phyloP scores from a whole-genome alignment of 2,329 filamentous ascomycete genomes.

The Penicillium sp. region DNA sequence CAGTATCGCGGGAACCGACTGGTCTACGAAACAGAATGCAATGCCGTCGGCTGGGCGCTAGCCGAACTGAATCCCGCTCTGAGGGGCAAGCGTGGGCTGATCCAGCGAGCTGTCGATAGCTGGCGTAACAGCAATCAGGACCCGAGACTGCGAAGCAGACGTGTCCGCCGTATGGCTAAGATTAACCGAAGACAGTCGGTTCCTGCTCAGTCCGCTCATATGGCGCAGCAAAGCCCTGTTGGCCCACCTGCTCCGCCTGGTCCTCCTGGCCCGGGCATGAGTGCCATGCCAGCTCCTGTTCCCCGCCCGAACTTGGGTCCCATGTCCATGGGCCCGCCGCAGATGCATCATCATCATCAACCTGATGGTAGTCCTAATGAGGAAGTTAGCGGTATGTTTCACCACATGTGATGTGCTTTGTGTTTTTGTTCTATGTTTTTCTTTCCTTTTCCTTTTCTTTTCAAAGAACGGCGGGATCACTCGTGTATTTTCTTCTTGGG shows the following conservation, averaged over 20 bases:
- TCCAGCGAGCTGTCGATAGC: constrained; percentile 95
- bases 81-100: constrained; percentile 88
- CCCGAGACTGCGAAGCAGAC: constrained; percentile 79
- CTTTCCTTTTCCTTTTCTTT: constrained; percentile 4
- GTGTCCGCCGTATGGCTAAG: constrained; percentile 94
- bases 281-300: constrained; percentile 52
- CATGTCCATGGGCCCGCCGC: constrained; percentile 66
- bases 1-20: constrained; percentile 94
- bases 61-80: constrained; percentile 89
- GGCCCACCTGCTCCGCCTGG: constrained; percentile 42
- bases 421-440: constrained; percentile 9
- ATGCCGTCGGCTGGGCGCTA: constrained; percentile 98
- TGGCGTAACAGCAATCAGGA: constrained; percentile 99
- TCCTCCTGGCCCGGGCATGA: constrained; percentile 46
- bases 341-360: constrained; percentile 70
- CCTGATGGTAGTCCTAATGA: constrained; percentile 63
- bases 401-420: constrained; percentile 70
- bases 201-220: constrained; percentile 58
- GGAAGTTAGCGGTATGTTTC: constrained; percentile 96
- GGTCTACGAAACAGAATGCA: constrained; percentile 98
- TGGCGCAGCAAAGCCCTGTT: background rate
- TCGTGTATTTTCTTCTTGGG: constrained; percentile 7
- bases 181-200: constrained; percentile 81
- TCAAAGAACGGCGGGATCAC: constrained; percentile 14
- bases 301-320: constrained; percentile 44